Evolutionary conservation across 345 rosid genomes (phyloP).

Genomic region (Hirschfeldia incana): DNA sequence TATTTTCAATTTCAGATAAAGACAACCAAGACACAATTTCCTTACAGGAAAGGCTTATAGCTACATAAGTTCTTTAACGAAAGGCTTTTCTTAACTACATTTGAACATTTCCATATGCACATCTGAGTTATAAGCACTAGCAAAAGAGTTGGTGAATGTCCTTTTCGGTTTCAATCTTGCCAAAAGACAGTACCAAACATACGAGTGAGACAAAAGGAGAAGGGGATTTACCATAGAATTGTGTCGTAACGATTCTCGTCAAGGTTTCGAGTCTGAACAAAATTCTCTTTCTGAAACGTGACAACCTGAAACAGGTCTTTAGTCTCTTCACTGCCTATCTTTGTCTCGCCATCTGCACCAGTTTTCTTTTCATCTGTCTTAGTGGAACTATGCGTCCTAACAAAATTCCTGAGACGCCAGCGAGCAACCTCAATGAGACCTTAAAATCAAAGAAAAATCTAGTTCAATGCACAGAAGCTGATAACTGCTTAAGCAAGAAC

Average conservation of each 20-base stretch:
- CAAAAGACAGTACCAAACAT: neutral
- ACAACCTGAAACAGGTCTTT: conserved; percentile 58
- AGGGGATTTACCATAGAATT: conserved; percentile 65
- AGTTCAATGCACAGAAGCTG: neutral
- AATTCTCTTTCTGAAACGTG: conserved; percentile 76
- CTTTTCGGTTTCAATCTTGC: neutral
- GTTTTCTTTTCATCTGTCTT: conserved; percentile 38
- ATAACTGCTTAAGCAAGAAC: neutral
- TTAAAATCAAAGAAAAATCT: conserved; percentile 33
- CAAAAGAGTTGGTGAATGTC: neutral
- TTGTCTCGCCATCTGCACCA: conserved; percentile 23
- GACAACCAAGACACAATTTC: conserved; percentile 4
- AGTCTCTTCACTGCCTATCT: conserved; percentile 18
- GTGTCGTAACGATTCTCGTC: conserved; percentile 62
- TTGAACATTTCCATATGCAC: neutral
- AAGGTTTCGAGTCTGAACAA: conserved; percentile 49
- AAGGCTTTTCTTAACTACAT: neutral
- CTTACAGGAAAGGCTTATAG: neutral
- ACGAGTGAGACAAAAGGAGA: neutral
- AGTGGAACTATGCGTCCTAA: conserved; percentile 40
- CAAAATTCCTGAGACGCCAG: conserved; percentile 69
- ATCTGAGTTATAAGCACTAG: neutral
- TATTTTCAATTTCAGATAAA: neutral
- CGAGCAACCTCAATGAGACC: conserved; percentile 72
- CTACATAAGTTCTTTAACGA: neutral